Conservation (phyloP, 2,329 filamentous ascomycete genomes). For the Ophiostoma fasciatum region DNA sequence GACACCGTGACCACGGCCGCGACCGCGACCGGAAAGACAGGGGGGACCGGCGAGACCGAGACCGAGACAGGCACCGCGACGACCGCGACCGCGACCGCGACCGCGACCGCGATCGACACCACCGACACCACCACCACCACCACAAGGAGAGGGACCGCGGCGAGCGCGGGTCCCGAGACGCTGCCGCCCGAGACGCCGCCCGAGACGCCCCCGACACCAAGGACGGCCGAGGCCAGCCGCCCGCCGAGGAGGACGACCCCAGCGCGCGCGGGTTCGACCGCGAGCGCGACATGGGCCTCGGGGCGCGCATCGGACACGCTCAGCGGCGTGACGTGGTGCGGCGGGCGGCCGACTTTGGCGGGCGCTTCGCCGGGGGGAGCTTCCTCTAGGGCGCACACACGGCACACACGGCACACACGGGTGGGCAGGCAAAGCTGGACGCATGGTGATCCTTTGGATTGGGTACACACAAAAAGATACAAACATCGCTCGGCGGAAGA, state of each 20-base stretch:
- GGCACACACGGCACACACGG: too few relatives aligned
- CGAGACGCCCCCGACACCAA: too few relatives aligned
- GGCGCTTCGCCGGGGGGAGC: conserved; percentile 65
- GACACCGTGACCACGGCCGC: neutral
- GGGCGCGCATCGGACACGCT: conserved; percentile 53
- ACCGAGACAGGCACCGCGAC: neutral
- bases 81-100: neutral
- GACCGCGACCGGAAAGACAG: neutral
- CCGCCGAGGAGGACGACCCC: conserved; percentile 58
- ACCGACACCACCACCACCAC: neutral
- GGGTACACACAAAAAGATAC: too few relatives aligned
- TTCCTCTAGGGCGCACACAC: conserved; percentile 36
- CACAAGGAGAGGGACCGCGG: conserved; percentile 39
- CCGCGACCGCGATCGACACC: conserved; percentile 17
- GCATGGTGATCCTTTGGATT: too few relatives aligned
- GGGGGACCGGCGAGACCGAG: neutral
- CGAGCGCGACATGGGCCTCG: conserved; percentile 83
- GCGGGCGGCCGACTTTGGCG: conserved; percentile 67
- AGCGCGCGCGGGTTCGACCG: conserved; percentile 78
- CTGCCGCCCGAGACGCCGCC: too few relatives aligned
- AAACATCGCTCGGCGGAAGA: too few relatives aligned
- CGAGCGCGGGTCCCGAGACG: too few relatives aligned
- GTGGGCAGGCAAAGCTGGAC: too few relatives aligned
- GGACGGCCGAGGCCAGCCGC: too few relatives aligned
- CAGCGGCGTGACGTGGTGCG: conserved; percentile 68